phyloP scores from a whole-genome alignment of 345 rosid genomes.

The Corymbia maculata region DNA sequence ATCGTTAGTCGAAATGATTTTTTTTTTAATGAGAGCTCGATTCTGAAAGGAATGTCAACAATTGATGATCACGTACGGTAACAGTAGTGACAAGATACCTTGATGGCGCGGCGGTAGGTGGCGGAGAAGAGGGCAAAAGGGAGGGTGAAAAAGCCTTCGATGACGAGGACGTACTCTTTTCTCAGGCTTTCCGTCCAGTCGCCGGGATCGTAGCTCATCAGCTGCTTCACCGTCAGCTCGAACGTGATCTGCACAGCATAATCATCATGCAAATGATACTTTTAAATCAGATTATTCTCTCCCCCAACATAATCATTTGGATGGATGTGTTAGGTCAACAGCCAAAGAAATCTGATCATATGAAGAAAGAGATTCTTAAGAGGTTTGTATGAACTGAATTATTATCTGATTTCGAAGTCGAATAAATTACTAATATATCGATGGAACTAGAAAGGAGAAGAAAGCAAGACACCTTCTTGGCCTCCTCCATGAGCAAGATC shows the following conservation, averaged over 20 bases:
- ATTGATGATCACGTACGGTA: background rate
- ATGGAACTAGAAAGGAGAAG: background rate
- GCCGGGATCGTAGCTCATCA: conserved; percentile 95
- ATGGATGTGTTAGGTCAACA: background rate
- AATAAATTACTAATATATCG: background rate
- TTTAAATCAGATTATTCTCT: background rate
- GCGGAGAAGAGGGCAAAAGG: conserved; percentile 79
- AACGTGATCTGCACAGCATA: conserved; percentile 59
- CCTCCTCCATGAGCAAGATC: conserved; percentile 87
- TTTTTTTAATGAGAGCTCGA: background rate
- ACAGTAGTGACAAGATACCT: background rate
- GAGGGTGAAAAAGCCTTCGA: conserved; percentile 89
- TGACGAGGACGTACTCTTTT: conserved; percentile 83
- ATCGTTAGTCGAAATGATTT: background rate
- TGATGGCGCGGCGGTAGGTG: conserved; percentile 80
- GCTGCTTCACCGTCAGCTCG: conserved; percentile 80
- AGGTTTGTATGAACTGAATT: background rate
- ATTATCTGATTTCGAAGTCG: background rate
- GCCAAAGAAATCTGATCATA: background rate
- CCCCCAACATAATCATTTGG: background rate
- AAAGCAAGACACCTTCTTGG: conserved; percentile 60
- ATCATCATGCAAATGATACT: background rate
- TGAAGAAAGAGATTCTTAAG: background rate
- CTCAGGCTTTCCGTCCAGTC: conserved; percentile 89
- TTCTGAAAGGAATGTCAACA: background rate